phyloP scores from a whole-genome alignment of 2,329 filamentous ascomycete species.

The Colletotrichum zoysiae region DNA sequence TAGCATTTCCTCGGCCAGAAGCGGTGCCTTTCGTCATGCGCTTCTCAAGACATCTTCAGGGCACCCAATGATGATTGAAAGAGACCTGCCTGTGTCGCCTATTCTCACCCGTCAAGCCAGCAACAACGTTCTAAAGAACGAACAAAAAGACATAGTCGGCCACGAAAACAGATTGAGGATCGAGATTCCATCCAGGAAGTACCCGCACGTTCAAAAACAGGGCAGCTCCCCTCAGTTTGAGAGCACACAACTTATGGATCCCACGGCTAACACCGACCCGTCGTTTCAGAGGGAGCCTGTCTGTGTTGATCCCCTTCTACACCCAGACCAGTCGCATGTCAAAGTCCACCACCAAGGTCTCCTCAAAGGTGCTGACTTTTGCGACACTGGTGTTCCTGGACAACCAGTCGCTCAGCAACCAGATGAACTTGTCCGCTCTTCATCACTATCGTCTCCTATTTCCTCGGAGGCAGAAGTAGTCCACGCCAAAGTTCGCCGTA shows the following conservation, averaged over 20 bases:
- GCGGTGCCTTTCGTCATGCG: constrained; percentile 42
- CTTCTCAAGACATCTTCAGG: constrained; percentile 46
- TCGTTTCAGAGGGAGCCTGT: constrained; percentile 21
- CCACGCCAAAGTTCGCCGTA: constrained; percentile 42
- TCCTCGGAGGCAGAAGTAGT: constrained; percentile 43
- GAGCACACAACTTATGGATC: background rate
- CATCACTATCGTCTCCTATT: constrained; percentile 20
- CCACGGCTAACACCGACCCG: background rate
- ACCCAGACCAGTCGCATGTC: constrained; percentile 35
- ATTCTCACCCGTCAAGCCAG: constrained; percentile 38
- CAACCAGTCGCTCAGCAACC: constrained; percentile 28
- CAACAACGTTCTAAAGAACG: constrained; percentile 1
- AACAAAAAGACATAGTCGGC: background rate
- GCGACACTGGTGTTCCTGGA: constrained; percentile 41
- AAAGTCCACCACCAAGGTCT: constrained; percentile 42
- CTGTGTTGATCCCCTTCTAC: constrained; percentile 38
- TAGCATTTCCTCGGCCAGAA: constrained; percentile 30
- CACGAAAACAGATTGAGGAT: constrained; percentile 12
- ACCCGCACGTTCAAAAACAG: background rate
- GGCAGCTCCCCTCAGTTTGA: background rate
- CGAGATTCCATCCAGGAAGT: constrained; percentile 19
- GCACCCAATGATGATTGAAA: constrained; percentile 42
- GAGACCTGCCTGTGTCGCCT: constrained; percentile 43
- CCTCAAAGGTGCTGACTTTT: constrained; percentile 43
- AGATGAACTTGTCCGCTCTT: constrained; percentile 8